Conservation (phyloP, 306 rosid species). For the Malus sylvestris region DNA sequence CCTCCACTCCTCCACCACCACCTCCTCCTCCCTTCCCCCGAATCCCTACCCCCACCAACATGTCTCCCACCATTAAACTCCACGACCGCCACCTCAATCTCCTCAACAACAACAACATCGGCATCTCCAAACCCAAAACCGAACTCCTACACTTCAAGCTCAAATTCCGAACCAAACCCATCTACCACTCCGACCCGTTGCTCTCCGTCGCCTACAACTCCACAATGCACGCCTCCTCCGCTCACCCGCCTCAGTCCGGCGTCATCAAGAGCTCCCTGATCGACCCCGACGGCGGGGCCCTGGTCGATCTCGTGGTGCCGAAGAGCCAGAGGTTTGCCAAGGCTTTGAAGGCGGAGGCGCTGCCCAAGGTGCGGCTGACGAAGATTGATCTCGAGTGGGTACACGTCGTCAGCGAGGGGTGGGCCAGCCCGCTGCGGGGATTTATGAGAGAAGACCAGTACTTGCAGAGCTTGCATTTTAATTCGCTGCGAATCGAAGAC, state of each 20-base stretch:
- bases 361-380: constrained; percentile 54
- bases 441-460: constrained; percentile 93
- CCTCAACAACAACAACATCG: background rate
- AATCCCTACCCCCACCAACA: background rate
- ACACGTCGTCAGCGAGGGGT: constrained; percentile 84
- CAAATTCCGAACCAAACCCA: constrained; percentile 31
- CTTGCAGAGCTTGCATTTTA: constrained; percentile 91
- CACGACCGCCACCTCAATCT: constrained; percentile 30
- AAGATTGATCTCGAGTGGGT: constrained; percentile 90
- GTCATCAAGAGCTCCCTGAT: constrained; percentile 70
- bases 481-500: constrained; percentile 49
- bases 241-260: constrained; percentile 1
- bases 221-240: constrained; percentile 38
- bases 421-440: constrained; percentile 92
- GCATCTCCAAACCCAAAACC: constrained; percentile 14
- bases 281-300: constrained; percentile 77
- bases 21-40: background rate
- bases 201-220: background rate
- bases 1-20: background rate
- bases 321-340: constrained; percentile 40
- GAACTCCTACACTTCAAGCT: background rate
- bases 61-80: constrained; percentile 60
- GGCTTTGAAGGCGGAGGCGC: constrained; percentile 41
- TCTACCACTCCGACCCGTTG: constrained; percentile 36
- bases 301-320: constrained; percentile 75